Conservation (phyloP, 768 basidiomycete species). For the Calocybe cyanea region DNA sequence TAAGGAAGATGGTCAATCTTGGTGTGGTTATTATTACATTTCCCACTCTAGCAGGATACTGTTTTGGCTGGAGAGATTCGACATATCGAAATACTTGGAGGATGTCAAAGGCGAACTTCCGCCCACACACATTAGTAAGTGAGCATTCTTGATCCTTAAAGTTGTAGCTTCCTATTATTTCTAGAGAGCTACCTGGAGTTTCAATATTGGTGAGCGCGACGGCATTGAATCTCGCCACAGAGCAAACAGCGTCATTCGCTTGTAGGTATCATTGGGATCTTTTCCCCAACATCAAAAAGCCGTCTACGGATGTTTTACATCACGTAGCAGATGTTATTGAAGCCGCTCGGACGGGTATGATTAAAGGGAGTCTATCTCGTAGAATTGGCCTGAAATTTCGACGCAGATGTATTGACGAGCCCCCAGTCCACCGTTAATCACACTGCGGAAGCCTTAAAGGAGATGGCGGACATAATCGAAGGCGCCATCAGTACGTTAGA, state of each 20-base stretch:
- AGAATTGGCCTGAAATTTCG: background rate
- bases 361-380: too few species aligned
- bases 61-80: conserved; percentile 9
- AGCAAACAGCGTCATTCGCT: background rate
- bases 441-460: conserved; percentile 2
- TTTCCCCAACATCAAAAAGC: conserved; percentile 5
- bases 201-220: conserved; percentile 9
- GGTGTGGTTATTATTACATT: conserved; percentile 10
- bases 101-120: conserved; percentile 4
- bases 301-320: conserved; percentile 1
- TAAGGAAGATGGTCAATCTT: background rate
- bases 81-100: background rate
- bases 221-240: background rate
- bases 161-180: background rate
- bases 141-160: too few species aligned
- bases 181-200: conserved; percentile 10
- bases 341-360: conserved; percentile 13
- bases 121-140: conserved; percentile 8
- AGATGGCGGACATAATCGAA: conserved; percentile 13
- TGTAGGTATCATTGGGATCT: conserved; percentile 11
- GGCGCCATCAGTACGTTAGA: conserved; percentile 4
- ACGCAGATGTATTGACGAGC: conserved; percentile 10
- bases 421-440: conserved; percentile 1
- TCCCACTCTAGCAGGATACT: background rate
- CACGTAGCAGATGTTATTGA: background rate